Evolutionary conservation across 2,329 filamentous ascomycete species (phyloP).

Genomic region (Scedosporium boydii): DNA sequence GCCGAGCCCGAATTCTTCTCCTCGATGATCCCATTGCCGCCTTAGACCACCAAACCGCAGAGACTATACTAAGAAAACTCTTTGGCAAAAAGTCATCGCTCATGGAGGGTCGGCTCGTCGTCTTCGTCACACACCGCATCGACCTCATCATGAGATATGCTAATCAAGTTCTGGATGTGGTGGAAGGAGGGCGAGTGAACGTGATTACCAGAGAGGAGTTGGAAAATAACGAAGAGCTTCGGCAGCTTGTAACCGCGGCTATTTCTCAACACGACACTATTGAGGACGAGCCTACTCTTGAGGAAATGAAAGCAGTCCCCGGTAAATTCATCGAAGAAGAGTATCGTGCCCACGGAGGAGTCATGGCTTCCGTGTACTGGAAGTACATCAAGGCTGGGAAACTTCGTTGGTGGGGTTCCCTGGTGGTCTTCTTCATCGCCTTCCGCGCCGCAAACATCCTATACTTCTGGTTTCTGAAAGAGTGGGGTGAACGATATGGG

Average conservation of each 20-base stretch:
- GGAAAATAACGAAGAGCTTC: constrained; percentile 22
- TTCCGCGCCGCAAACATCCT: constrained; percentile 57
- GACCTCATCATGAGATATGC: constrained; percentile 67
- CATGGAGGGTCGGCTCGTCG: constrained; percentile 54
- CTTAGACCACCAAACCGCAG: constrained; percentile 53
- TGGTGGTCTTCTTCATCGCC: constrained; percentile 52
- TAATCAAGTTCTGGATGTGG: constrained; percentile 62
- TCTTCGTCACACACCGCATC: constrained; percentile 76
- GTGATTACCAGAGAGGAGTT: constrained; percentile 37
- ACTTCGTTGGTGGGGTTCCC: constrained; percentile 59
- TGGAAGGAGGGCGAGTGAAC: constrained; percentile 50
- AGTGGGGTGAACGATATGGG: constrained; percentile 71
- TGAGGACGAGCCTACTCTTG: constrained; percentile 3
- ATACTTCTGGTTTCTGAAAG: constrained; percentile 74
- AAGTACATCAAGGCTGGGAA: constrained; percentile 76
- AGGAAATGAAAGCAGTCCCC: constrained; percentile 34
- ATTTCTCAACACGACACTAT: neutral
- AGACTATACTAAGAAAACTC: constrained; percentile 52
- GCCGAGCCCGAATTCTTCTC: constrained; percentile 44
- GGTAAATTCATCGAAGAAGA: constrained; percentile 77
- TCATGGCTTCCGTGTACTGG: constrained; percentile 71
- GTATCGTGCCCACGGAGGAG: constrained; percentile 61
- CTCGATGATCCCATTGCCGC: constrained; percentile 56
- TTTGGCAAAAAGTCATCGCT: constrained; percentile 28
- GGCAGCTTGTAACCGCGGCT: constrained; percentile 23